These are phyloP conservation scores for Rutstroemia sp. DNA, from an alignment of 2,329 filamentous ascomycete species.

Conservation along the genomic window DNA sequence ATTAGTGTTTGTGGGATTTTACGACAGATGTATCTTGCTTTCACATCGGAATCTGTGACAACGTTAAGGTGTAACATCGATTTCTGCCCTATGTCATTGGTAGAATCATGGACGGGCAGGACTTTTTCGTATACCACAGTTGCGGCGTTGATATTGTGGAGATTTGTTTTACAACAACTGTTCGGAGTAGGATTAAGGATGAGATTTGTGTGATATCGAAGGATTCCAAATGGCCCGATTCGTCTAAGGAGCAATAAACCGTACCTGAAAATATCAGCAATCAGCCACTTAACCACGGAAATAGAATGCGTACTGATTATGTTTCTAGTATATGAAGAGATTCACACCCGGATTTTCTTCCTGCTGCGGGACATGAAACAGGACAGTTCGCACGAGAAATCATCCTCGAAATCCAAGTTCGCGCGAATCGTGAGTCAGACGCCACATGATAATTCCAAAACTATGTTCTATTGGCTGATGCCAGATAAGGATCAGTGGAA, in stretches of 20 bases:
- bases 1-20: slow-evolving; percentile 1
- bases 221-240: background rate
- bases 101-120: background rate
- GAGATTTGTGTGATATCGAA: background rate
- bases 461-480: too few relatives aligned
- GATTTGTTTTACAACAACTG: slow-evolving; percentile 1
- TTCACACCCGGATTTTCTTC: background rate
- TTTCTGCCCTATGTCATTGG: background rate
- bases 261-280: background rate
- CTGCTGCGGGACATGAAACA: background rate
- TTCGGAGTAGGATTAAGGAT: background rate
- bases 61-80: background rate
- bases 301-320: background rate
- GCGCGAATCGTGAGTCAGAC: background rate
- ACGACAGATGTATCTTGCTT: background rate
- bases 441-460: too few relatives aligned
- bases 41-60: background rate
- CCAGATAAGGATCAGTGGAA: too few relatives aligned
- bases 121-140: background rate
- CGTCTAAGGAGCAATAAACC: background rate
- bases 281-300: background rate
- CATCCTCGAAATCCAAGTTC: background rate
- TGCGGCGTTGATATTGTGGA: background rate
- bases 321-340: too few relatives aligned
- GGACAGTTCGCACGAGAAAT: background rate